Conservation (phyloP, 2,329 filamentous ascomycete genomes). For the Basipetospora chlamydospora region DNA sequence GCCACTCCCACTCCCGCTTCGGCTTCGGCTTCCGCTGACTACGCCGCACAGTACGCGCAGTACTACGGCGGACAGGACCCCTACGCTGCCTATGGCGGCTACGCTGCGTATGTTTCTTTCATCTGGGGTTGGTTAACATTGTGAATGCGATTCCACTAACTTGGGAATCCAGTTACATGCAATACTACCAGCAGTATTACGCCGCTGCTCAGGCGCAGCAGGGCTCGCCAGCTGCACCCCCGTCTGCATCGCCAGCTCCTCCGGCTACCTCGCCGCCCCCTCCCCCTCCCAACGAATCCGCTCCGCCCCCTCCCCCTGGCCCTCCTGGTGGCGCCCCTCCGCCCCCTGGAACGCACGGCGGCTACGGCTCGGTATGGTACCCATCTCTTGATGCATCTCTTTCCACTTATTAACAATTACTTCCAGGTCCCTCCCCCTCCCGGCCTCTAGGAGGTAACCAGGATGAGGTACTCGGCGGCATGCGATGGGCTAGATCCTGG, state of each 20-base stretch:
- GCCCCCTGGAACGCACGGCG: slow-evolving; percentile 30
- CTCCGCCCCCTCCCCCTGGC: slow-evolving; percentile 47
- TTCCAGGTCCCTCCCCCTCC: slow-evolving; percentile 39
- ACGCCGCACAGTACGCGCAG: slow-evolving; percentile 69
- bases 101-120: slow-evolving; percentile 52
- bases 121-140: too few relatives aligned
- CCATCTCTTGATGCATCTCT: not conserved
- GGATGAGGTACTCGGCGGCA: slow-evolving; percentile 14
- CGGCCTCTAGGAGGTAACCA: too few relatives aligned
- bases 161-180: slow-evolving; percentile 33
- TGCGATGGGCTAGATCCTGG: too few relatives aligned
- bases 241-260: slow-evolving; percentile 10
- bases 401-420: too few relatives aligned
- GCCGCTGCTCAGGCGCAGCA: slow-evolving; percentile 32
- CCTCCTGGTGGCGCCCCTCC: slow-evolving; percentile 36
- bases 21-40: slow-evolving; percentile 37
- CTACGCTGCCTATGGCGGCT: slow-evolving; percentile 84
- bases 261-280: slow-evolving; percentile 37
- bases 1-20: slow-evolving; percentile 9
- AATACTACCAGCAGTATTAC: slow-evolving; percentile 62
- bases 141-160: too few relatives aligned
- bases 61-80: slow-evolving; percentile 68
- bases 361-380: slow-evolving; percentile 49
- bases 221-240: slow-evolving; percentile 25
- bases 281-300: slow-evolving; percentile 42